phyloP scores from a whole-genome alignment of 140 eudicot species.

The Anethum foeniculum region DNA sequence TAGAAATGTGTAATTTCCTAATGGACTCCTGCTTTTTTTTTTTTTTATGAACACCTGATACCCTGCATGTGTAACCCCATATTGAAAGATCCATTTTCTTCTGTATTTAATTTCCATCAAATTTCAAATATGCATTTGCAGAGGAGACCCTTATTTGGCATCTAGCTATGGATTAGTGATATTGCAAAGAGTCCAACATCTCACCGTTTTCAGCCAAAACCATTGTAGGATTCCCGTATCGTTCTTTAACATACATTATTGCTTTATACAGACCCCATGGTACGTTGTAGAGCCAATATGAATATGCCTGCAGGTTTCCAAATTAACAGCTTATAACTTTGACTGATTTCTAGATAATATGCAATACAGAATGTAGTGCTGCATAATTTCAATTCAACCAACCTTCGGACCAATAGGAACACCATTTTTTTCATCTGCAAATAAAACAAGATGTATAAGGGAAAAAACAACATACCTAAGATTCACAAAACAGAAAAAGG shows the following conservation, averaged over 20 bases:
- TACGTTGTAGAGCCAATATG: slow-evolving; percentile 55
- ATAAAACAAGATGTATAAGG: background rate
- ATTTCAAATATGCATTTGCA: background rate
- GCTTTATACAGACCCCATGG: slow-evolving; percentile 97
- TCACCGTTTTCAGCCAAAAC: slow-evolving; percentile 82
- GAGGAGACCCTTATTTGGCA: background rate
- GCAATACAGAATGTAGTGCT: background rate
- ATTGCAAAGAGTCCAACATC: background rate
- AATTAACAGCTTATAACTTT: background rate
- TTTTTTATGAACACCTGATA: too few species aligned
- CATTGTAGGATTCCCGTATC: slow-evolving; percentile 73
- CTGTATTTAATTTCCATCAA: background rate
- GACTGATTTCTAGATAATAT: background rate
- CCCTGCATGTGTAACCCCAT: too few species aligned
- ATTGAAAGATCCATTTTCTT: too few species aligned
- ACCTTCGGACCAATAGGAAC: slow-evolving; percentile 52
- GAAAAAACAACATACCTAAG: background rate
- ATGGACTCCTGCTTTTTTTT: too few species aligned
- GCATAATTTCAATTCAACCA: background rate
- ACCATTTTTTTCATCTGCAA: slow-evolving; percentile 32
- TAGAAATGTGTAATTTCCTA: background rate
- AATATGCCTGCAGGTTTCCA: slow-evolving; percentile 31
- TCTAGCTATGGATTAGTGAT: background rate
- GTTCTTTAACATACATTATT: slow-evolving; percentile 65
- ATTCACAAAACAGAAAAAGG: background rate